phyloP scores from a whole-genome alignment of 2,329 filamentous ascomycete species.

The Colletotrichum sublineola region DNA sequence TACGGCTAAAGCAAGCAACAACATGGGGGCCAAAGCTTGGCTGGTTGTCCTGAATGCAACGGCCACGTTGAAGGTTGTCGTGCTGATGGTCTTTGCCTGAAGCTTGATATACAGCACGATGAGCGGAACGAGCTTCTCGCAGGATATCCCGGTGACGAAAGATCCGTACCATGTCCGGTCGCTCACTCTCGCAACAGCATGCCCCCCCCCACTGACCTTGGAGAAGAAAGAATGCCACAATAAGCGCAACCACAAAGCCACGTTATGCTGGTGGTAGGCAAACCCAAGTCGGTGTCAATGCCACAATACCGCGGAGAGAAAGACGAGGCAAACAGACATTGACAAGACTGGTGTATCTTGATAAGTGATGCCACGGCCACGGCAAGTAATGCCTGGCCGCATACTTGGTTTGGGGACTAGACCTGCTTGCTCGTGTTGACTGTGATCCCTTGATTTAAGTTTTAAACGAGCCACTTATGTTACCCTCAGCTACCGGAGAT shows the following conservation, averaged over 20 bases:
- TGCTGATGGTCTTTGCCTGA: constrained; percentile 80
- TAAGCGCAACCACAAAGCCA: constrained; percentile 88
- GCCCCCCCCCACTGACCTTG: constrained; percentile 80
- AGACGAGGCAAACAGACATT: constrained; percentile 59
- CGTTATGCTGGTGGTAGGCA: constrained; percentile 79
- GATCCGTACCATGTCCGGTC: constrained; percentile 86
- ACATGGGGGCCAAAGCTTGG: no score
- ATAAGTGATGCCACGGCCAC: neutral
- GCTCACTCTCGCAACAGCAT: constrained; percentile 74
- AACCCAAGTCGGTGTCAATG: constrained; percentile 81
- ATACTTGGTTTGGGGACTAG: neutral
- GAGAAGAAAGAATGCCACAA: constrained; percentile 78
- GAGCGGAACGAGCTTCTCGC: constrained; percentile 86
- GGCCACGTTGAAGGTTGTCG: constrained; percentile 82
- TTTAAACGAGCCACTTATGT: neutral
- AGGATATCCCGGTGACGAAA: constrained; percentile 85
- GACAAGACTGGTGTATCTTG: neutral
- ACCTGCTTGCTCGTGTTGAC: neutral
- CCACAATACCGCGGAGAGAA: constrained; percentile 86
- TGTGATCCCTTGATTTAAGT: neutral
- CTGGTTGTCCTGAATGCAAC: constrained; percentile 67
- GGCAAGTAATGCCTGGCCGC: neutral
- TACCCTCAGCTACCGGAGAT: neutral
- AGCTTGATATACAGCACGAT: constrained; percentile 82
- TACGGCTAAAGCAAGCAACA: no score